Evolutionary conservation across 805 yeast genomes (phyloP).

Genomic region (Saccharomycopsis capsularis): DNA sequence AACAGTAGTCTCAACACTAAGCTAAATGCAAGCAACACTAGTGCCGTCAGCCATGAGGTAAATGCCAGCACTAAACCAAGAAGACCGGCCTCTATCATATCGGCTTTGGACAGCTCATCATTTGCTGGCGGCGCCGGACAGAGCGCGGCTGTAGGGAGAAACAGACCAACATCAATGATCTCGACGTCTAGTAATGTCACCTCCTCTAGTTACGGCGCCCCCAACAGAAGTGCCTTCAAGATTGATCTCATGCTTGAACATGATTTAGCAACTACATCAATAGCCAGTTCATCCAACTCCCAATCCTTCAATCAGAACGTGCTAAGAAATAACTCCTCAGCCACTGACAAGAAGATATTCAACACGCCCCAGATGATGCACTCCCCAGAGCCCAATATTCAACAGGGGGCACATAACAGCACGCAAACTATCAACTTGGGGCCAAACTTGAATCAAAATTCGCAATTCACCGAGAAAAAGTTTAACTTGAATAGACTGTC

Average conservation of each 20-base stretch:
- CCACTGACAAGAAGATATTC: slow-evolving; percentile 19
- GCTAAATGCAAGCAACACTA: background rate
- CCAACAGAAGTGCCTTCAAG: slow-evolving; percentile 14
- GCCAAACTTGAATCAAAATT: background rate
- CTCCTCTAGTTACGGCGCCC: background rate
- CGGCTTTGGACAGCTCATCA: slow-evolving; percentile 1
- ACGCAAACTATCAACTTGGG: slow-evolving; percentile 12
- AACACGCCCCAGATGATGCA: slow-evolving; percentile 20
- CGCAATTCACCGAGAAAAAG: slow-evolving; percentile 5
- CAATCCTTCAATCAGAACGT: slow-evolving; percentile 15
- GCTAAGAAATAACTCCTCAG: slow-evolving; percentile 10
- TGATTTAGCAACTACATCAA: slow-evolving; percentile 10
- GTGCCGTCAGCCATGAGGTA: too few species aligned
- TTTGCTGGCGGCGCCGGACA: background rate
- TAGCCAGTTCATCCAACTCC: slow-evolving; percentile 10
- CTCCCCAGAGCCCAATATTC: slow-evolving; percentile 14
- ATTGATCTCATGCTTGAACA: slow-evolving; percentile 14
- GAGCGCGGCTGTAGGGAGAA: slow-evolving; percentile 3
- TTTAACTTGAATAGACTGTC: slow-evolving; percentile 4
- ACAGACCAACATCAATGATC: slow-evolving; percentile 19
- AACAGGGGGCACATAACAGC: background rate
- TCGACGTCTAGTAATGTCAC: slow-evolving; percentile 1
- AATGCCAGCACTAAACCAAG: slow-evolving; percentile 8
- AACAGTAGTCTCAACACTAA: background rate
- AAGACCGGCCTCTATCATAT: slow-evolving; percentile 19